A percentile compares a stretch with the other conserved stretches of the same genome.
Conservation (phyloP, 371 early-diverging fungal genomes). For the Mortierella polycephala region DNA sequence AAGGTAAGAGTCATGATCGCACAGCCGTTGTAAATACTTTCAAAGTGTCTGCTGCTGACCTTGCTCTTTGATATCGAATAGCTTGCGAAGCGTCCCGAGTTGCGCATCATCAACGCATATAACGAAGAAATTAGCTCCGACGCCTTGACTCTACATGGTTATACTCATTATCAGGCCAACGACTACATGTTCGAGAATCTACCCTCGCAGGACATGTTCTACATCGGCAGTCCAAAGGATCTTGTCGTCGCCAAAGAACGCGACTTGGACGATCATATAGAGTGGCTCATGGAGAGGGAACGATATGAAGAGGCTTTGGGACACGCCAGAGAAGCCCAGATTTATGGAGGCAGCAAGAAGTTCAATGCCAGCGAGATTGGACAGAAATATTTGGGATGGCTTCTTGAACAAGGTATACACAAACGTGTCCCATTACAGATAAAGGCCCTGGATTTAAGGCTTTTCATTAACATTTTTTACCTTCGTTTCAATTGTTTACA, state of each 20-base stretch:
- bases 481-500: conserved; percentile 9
- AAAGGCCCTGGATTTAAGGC: not conserved
- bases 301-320: conserved; percentile 84
- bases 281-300: conserved; percentile 86
- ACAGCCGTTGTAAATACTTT: too few relatives aligned
- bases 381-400: conserved; percentile 78
- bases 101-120: conserved; percentile 84
- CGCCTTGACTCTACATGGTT: conserved; percentile 83
- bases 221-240: conserved; percentile 92
- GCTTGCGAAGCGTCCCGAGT: conserved; percentile 82
- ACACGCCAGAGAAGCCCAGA: conserved; percentile 62
- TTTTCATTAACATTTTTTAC: not conserved
- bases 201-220: conserved; percentile 76
- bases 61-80: conserved; percentile 2
- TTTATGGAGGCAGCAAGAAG: conserved; percentile 61
- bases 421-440: not conserved
- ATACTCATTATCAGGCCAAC: conserved; percentile 87
- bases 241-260: conserved; percentile 89
- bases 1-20: conserved; percentile 15
- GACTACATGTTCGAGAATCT: conserved; percentile 84
- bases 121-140: conserved; percentile 91
- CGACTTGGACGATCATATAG: conserved; percentile 90
- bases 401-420: conserved; percentile 70
- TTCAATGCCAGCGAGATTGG: conserved; percentile 83
- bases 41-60: not conserved